phyloP scores from a whole-genome alignment of 306 rosid genomes.

The Acacia melanoxylon region DNA sequence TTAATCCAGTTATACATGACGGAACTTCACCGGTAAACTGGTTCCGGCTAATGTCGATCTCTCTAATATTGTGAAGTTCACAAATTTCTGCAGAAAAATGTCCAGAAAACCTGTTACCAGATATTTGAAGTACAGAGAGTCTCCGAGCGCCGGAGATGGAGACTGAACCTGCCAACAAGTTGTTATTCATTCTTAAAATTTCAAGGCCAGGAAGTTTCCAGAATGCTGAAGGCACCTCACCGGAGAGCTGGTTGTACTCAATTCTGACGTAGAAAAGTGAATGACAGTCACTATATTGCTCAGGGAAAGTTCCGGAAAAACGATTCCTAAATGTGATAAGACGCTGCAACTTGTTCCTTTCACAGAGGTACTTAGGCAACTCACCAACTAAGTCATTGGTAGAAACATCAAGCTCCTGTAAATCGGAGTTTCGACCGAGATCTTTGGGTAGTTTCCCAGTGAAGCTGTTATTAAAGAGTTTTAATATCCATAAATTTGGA shows the following conservation, averaged over 20 bases:
- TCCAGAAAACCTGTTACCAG: slow-evolving; percentile 58
- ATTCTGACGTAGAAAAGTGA: slow-evolving; percentile 63
- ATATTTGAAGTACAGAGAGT: slow-evolving; percentile 38
- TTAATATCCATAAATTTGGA: slow-evolving; percentile 42
- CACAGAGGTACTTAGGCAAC: slow-evolving; percentile 62
- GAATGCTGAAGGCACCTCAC: slow-evolving; percentile 49
- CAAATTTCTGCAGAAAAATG: slow-evolving; percentile 52
- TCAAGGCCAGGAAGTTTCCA: slow-evolving; percentile 58
- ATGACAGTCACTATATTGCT: slow-evolving; percentile 42
- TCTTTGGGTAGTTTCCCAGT: slow-evolving; percentile 52
- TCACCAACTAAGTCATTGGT: slow-evolving; percentile 61
- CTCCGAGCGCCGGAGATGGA: slow-evolving; percentile 37
- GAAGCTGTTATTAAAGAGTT: slow-evolving; percentile 78
- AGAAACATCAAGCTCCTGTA: slow-evolving; percentile 66
- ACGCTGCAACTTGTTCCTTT: slow-evolving; percentile 42
- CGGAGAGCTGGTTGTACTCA: slow-evolving; percentile 55
- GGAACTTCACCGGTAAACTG: slow-evolving; percentile 59
- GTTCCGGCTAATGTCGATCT: slow-evolving; percentile 55
- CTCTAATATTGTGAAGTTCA: slow-evolving; percentile 35
- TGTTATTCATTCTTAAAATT: slow-evolving; percentile 42
- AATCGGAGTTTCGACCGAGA: slow-evolving; percentile 56
- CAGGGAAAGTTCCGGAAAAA: slow-evolving; percentile 58
- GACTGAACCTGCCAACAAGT: slow-evolving; percentile 56
- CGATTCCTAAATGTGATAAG: slow-evolving; percentile 52
- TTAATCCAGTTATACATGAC: slow-evolving; percentile 54